phyloP scores from a whole-genome alignment of 345 rosid genomes.

The Cardamine chenopodiifolia region DNA sequence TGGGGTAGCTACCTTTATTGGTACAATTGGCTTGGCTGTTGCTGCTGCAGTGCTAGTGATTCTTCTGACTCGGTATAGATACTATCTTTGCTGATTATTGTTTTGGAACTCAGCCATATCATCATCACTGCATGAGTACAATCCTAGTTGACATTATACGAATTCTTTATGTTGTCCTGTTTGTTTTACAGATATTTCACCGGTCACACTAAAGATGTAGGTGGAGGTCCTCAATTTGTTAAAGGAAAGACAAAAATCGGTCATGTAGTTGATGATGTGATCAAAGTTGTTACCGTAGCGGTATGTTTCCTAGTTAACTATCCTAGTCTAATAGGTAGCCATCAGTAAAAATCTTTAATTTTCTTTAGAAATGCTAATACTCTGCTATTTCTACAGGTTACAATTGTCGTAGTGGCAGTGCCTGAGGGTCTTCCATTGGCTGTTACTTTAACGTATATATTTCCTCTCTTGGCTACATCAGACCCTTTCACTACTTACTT shows the following conservation, averaged over 20 bases:
- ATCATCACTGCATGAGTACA: neutral
- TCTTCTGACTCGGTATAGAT: conserved; percentile 71
- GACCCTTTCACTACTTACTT: conserved; percentile 8
- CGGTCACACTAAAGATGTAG: conserved; percentile 57
- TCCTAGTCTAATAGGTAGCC: conserved; percentile 1
- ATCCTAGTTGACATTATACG: neutral
- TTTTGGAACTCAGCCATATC: neutral
- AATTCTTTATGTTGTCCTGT: neutral
- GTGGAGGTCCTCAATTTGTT: conserved; percentile 55
- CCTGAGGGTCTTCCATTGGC: conserved; percentile 99
- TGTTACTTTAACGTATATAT: conserved; percentile 90
- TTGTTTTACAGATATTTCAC: conserved; percentile 64
- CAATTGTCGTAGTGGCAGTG: conserved; percentile 97
- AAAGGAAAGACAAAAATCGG: conserved; percentile 68
- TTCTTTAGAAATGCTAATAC: conserved; percentile 22
- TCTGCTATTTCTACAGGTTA: conserved; percentile 60
- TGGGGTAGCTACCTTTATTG: conserved; percentile 97
- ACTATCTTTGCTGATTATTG: conserved; percentile 13
- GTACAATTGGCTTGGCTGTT: conserved; percentile 79
- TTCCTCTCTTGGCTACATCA: conserved; percentile 14
- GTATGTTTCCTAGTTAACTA: conserved; percentile 52
- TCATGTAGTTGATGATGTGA: conserved; percentile 64
- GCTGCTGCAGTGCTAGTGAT: conserved; percentile 77
- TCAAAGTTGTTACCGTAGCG: conserved; percentile 83
- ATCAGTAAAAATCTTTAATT: too few relatives aligned